Conservation (phyloP, 2,329 filamentous ascomycete genomes). For the Verticillium longisporum region DNA sequence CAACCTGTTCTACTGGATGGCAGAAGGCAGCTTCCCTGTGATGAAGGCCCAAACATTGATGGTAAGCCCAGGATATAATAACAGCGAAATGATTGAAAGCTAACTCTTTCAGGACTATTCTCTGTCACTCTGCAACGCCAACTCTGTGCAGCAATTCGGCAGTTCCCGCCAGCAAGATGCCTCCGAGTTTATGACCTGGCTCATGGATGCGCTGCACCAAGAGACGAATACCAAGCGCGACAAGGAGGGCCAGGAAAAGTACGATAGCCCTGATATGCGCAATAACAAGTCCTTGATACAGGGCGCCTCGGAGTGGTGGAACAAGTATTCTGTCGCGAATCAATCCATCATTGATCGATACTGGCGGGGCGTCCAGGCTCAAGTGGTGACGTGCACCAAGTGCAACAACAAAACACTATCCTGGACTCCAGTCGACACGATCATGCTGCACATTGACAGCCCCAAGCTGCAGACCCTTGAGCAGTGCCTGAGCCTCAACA, state of each 20-base stretch:
- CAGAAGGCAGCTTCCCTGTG: conserved; percentile 37
- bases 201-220: conserved; percentile 75
- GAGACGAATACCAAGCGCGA: conserved; percentile 65
- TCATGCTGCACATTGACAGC: conserved; percentile 32
- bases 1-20: conserved; percentile 52
- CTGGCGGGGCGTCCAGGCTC: conserved; percentile 71
- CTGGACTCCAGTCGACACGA: conserved; percentile 46
- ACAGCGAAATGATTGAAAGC: neutral
- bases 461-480: conserved; percentile 30
- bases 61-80: conserved; percentile 30
- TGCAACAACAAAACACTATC: conserved; percentile 43
- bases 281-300: conserved; percentile 29
- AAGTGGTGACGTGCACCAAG: conserved; percentile 60
- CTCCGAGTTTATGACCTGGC: conserved; percentile 80
- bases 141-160: conserved; percentile 50
- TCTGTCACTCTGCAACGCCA: conserved; percentile 6
- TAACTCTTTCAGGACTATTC: conserved; percentile 46
- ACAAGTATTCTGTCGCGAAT: conserved; percentile 60
- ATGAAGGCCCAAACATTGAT: conserved; percentile 51
- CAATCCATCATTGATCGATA: conserved; percentile 71
- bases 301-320: conserved; percentile 71
- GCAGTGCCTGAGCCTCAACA: conserved; percentile 65
- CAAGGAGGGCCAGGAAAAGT: conserved; percentile 9
- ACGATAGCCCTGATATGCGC: conserved; percentile 20
- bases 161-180: conserved; percentile 80